Evolutionary conservation across 768 basidiomycete genomes (phyloP), one percentile per base, ranked within the genome.

Genomic region (Nidularia pulvinata): DNA sequence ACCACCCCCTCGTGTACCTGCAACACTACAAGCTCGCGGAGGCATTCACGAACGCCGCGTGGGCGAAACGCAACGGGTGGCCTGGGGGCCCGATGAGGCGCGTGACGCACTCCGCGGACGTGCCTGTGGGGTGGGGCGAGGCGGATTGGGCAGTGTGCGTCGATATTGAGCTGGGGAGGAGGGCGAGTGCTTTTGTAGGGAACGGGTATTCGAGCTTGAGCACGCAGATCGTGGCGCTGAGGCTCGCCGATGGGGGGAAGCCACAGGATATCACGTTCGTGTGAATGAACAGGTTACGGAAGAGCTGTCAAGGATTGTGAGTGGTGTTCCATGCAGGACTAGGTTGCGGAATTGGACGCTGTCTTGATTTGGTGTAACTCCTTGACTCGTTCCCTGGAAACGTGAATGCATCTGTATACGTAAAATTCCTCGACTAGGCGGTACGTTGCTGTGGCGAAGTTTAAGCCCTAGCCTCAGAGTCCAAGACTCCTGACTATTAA

Each of bases 131-230:
- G 22, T 61, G 66, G 61, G 75, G 75, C 1, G 77, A 79, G 62
- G 60, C 59, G 25, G 78, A 80, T 54, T 79, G 71, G 66, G 63
- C 66, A 16, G 76, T 77, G 11, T 70, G 69, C 48, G 75, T 75
- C 6, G 79, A 80, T 62, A 72, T 77, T 42, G 77, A 80, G 58
- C 56, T 80, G 35, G 79, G 74, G 4, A 66, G 70, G 49, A 65
- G 66, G 33, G 77, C 78, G 7, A 70, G 72, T 36, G 68, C 73
- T 6, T 79, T 79, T 49, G 67, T 80, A 37, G 79, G 77, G 10
- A 80, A 77, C 59, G 76, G 77, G 7, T 80, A 74, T 56, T 80
- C 79, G 30, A 79, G 75, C 56, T 59, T 80, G 50, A 75, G 70
- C 57, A 71, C 77, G 1, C 75, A 77, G 55, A 66, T 78, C 34